Percentiles rank a stretch among this genome's conserved stretches.
Conservation (phyloP, 495 filamentous ascomycete species). For the Penicillium steckii region DNA sequence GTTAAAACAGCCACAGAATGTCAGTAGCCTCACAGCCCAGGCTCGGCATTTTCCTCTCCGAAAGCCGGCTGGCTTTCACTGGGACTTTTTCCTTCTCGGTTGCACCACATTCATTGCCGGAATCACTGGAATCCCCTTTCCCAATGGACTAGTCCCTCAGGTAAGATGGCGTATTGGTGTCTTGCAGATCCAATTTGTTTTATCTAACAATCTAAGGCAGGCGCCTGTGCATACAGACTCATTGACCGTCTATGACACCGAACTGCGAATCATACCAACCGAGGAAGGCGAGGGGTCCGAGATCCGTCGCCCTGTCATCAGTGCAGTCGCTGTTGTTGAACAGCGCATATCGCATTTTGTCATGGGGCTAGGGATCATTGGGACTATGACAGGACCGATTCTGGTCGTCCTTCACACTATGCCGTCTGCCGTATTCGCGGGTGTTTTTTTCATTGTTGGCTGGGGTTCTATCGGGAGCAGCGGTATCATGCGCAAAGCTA, state of each 20-base stretch:
- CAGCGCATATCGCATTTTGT: conserved; percentile 79
- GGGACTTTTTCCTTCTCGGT: conserved; percentile 85
- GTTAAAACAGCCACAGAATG: conserved; percentile 35
- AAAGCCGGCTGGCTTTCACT: conserved; percentile 87
- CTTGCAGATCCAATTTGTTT: not conserved
- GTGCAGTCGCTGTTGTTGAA: conserved; percentile 68
- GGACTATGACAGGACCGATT: conserved; percentile 61
- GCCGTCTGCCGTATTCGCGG: conserved; percentile 74
- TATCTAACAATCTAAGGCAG: conserved; percentile 4
- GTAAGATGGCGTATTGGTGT: conserved; percentile 1
- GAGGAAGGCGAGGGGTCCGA: conserved; percentile 47
- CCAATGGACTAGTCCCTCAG: conserved; percentile 84
- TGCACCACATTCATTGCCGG: conserved; percentile 76
- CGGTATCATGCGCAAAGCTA: conserved; percentile 68
- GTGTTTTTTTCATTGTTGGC: conserved; percentile 86
- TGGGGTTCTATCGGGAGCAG: conserved; percentile 67
- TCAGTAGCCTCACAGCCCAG: conserved; percentile 74
- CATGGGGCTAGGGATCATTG: conserved; percentile 74
- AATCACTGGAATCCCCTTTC: conserved; percentile 75
- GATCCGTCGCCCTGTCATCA: conserved; percentile 52
- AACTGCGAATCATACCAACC: conserved; percentile 61
- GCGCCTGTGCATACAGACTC: conserved; percentile 77
- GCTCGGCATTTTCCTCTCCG: conserved; percentile 79
- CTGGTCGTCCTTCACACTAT: conserved; percentile 73
- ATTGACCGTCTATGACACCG: conserved; percentile 32